Evolutionary conservation across 805 yeast genomes (phyloP).

Genomic region (Metschnikowia orientalis): DNA sequence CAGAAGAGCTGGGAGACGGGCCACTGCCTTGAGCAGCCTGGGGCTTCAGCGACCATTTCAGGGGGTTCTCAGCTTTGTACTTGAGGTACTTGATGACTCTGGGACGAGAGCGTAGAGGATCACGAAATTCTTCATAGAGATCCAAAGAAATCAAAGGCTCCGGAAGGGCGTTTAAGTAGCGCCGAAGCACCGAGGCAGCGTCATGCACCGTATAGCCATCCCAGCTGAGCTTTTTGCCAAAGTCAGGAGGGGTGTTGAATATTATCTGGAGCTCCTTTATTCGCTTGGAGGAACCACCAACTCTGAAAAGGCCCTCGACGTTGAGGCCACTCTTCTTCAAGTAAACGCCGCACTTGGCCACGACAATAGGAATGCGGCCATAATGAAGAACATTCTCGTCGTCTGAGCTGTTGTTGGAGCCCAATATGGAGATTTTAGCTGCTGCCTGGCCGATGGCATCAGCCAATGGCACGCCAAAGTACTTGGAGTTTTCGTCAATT

Average conservation of each 20-base stretch:
- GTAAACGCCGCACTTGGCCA: constrained; percentile 92
- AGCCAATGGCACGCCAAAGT: constrained; percentile 74
- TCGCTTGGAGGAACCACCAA: constrained; percentile 87
- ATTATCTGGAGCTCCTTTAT: constrained; percentile 78
- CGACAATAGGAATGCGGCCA: constrained; percentile 87
- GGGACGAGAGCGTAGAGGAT: constrained; percentile 62
- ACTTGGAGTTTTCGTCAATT: constrained; percentile 49
- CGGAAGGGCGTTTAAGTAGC: constrained; percentile 82
- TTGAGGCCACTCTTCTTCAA: constrained; percentile 72
- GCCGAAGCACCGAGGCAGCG: constrained; percentile 84
- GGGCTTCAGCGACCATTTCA: constrained; percentile 6
- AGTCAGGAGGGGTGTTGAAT: constrained; percentile 84
- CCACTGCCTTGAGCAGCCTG: background rate
- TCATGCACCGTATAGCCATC: constrained; percentile 94
- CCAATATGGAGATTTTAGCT: constrained; percentile 65
- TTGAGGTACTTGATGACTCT: constrained; percentile 63
- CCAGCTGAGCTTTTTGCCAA: constrained; percentile 87
- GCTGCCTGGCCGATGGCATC: constrained; percentile 71
- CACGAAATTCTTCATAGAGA: constrained; percentile 72
- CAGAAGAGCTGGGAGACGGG: background rate
- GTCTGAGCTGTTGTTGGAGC: constrained; percentile 28
- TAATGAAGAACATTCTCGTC: constrained; percentile 65
- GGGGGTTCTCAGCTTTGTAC: constrained; percentile 48
- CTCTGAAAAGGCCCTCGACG: constrained; percentile 88
- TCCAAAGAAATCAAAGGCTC: constrained; percentile 86